Evolutionary conservation across 2,329 filamentous ascomycete genomes (phyloP).

Genomic region (Fusarium papillatum): DNA sequence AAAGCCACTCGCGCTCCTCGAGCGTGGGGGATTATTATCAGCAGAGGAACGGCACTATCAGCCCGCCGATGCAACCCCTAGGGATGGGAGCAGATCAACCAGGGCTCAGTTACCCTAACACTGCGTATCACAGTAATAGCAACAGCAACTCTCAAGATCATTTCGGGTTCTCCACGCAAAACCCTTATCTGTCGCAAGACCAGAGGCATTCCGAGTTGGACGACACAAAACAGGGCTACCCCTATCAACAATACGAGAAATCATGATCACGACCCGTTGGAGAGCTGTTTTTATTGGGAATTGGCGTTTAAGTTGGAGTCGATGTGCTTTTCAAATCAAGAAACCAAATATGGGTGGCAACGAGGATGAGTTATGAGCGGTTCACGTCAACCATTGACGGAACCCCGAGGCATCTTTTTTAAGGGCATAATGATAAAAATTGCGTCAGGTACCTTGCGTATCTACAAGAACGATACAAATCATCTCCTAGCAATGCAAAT

Average conservation of each 20-base stretch:
- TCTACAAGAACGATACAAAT: constrained; percentile 41
- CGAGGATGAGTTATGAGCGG: constrained; percentile 6
- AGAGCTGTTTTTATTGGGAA: background rate
- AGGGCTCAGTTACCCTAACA: constrained; percentile 28
- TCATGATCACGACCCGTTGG: constrained; percentile 1
- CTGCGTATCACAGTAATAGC: constrained; percentile 35
- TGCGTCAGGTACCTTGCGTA: constrained; percentile 38
- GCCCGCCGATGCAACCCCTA: constrained; percentile 9
- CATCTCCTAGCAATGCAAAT: constrained; percentile 39
- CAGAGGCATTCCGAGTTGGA: constrained; percentile 22
- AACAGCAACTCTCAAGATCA: constrained; percentile 39
- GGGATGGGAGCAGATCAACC: constrained; percentile 13
- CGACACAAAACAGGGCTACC: constrained; percentile 19
- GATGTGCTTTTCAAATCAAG: constrained; percentile 6
- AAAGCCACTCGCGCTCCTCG: constrained; percentile 18
- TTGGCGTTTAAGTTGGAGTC: constrained; percentile 18
- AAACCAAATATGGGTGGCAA: constrained; percentile 3
- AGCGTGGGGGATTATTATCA: constrained; percentile 19
- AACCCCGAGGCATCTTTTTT: background rate
- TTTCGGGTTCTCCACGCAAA: constrained; percentile 32
- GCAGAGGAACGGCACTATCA: constrained; percentile 13
- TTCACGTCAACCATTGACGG: constrained; percentile 13
- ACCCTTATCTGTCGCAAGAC: constrained; percentile 27
- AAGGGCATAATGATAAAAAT: constrained; percentile 33
- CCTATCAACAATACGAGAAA: constrained; percentile 17